Conservation (phyloP, 805 yeast genomes). For the Sporopachydermia lactativora region DNA sequence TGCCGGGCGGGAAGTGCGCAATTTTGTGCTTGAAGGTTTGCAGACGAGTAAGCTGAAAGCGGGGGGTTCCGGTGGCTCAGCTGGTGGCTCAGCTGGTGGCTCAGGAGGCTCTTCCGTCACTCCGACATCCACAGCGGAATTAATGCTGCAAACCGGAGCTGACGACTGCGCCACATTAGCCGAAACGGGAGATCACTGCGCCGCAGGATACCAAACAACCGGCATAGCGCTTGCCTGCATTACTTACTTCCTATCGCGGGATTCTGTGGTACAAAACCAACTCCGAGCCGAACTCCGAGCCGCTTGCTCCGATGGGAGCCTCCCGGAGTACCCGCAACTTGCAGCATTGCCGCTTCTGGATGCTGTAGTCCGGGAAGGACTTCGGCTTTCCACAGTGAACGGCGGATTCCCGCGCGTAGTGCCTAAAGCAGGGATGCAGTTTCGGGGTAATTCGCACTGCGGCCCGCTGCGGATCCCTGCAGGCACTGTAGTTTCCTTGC, state of each 20-base stretch:
- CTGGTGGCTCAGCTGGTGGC: not conserved
- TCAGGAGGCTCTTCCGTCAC: not conserved
- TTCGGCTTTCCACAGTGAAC: conserved; percentile 52
- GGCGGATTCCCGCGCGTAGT: conserved; percentile 57
- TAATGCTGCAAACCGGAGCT: conserved; percentile 14
- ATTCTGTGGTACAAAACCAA: conserved; percentile 29
- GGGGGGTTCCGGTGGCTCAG: no score
- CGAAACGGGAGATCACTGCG: conserved; percentile 47
- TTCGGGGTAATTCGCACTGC: conserved; percentile 6
- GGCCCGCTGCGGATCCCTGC: conserved; percentile 26
- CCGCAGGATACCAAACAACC: conserved; percentile 70
- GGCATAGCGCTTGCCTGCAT: conserved; percentile 49
- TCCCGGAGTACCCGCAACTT: conserved; percentile 23
- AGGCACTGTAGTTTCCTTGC: conserved; percentile 45
- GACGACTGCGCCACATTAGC: conserved; percentile 24
- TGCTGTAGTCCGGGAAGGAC: conserved; percentile 48
- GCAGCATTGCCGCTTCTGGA: conserved; percentile 43
- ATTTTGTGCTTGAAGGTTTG: no score
- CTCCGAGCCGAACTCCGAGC: conserved; percentile 32
- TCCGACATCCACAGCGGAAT: conserved; percentile 10
- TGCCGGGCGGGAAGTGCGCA: no score
- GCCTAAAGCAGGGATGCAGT: conserved; percentile 16
- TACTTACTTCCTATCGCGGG: conserved; percentile 41
- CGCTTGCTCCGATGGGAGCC: conserved; percentile 23
- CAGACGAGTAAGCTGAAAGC: no score